Conservation (phyloP, 1,139 yeast genomes). For the Nematodospora anomalae region DNA sequence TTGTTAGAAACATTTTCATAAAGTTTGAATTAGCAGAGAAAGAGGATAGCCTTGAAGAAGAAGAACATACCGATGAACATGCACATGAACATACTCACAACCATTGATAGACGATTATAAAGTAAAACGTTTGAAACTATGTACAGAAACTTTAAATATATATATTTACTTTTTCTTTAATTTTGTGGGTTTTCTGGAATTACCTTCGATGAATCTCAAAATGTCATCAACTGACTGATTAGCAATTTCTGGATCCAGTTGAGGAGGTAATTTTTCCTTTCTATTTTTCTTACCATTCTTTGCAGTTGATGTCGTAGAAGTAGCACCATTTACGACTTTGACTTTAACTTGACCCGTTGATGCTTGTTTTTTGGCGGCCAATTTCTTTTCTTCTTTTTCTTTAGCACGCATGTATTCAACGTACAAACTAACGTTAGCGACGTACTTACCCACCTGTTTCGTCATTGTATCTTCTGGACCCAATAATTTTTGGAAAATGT, state of each 20-base stretch:
- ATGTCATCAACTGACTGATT: slow-evolving; percentile 67
- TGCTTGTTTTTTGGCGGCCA: slow-evolving; percentile 17
- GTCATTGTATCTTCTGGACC: slow-evolving; percentile 68
- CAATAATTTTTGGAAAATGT: slow-evolving; percentile 52
- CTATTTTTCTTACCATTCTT: slow-evolving; percentile 18
- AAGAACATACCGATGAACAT: slow-evolving; percentile 8
- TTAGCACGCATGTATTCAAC: slow-evolving; percentile 34
- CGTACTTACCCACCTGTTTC: slow-evolving; percentile 63
- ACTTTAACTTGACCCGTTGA: slow-evolving; percentile 15
- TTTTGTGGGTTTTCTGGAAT: slow-evolving; percentile 15
- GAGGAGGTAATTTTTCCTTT: slow-evolving; percentile 29
- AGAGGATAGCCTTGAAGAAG: slow-evolving; percentile 7
- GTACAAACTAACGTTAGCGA: slow-evolving; percentile 49
- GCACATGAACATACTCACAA: slow-evolving; percentile 16
- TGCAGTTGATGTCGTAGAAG: slow-evolving; percentile 15
- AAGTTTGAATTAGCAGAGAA: slow-evolving; percentile 15
- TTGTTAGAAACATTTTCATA: slow-evolving; percentile 32
- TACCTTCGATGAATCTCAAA: slow-evolving; percentile 63
- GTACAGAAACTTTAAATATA: slow-evolving; percentile 12
- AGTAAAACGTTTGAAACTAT: slow-evolving; percentile 10
- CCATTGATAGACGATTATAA: slow-evolving; percentile 10
- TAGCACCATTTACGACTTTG: background rate
- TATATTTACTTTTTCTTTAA: slow-evolving; percentile 4
- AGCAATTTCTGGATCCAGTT: slow-evolving; percentile 56
- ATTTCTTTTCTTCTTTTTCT: slow-evolving; percentile 29